Base-by-base conservation (phyloP, 441 rosid species). In the Aleurites moluccanus region DNA sequence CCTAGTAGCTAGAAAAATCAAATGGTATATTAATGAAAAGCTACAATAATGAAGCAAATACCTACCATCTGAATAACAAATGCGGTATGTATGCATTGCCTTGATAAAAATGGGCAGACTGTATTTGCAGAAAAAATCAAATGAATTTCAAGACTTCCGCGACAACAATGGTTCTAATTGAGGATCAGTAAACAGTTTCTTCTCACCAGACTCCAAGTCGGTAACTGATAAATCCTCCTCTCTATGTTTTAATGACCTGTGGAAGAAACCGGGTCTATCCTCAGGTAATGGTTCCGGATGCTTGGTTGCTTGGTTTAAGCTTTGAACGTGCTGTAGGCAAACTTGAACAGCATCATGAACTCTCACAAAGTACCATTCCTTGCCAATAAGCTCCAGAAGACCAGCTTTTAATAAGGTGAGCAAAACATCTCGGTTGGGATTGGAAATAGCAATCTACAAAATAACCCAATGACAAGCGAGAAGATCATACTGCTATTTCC, bases 261-360 rank as follows among this genome's bases (percentile, higher is more conserved):
- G 85, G 47, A 84, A 84, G 76, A 86, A 82, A 79, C 84, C 80
- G 6, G 80, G 55, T 72, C 75, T 84, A 59, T 79, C 85, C 71
- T 84, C 90, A 1, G 75, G 76, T 23, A 49, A 56, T 16, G 82
- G 64, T 69, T 78, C 75, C 10, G 81, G 5, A 5, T 75, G 10
- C 45, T 75, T 86, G 21, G 81, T 63, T 52, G 74, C 42, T 63
- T 83, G 84, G 71, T 80, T 80, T 57, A 82, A 64, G 82, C 83
- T 83, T 79, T 92, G 93, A 65, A 91, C 93, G 63, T 83, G 89
- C 75, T 90, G 97, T 63, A 96, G 97, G 82, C 99, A 96, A 50
- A 93, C 97, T 73, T 91, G 99, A 60, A 96, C 98, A 0, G 99
- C 97, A 61, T 96, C 99, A 25, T 93, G 99, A 27, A 93, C 93